phyloP scores from a whole-genome alignment of 73 alveolate species.

The Effrenium voratum region DNA sequence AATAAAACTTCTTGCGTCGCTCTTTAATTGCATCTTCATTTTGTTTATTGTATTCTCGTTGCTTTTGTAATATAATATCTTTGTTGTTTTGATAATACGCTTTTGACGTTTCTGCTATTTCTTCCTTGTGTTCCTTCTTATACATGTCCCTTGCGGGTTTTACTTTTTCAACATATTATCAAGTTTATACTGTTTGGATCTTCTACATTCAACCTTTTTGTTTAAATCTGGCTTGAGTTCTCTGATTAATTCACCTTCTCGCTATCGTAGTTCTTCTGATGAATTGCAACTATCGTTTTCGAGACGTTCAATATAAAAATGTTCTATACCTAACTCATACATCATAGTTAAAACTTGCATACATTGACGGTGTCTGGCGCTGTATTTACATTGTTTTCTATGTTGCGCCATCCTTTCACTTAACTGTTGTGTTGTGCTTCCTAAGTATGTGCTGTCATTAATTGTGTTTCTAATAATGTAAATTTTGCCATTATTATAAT shows the following conservation, averaged over 20 bases:
- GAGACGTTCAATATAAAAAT: background rate
- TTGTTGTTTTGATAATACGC: background rate
- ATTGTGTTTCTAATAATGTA: background rate
- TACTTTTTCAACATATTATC: no score
- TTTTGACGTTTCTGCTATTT: no score
- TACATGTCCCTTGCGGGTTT: no score
- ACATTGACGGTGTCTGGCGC: background rate
- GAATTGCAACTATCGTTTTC: background rate
- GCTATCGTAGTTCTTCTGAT: background rate
- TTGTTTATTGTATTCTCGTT: background rate
- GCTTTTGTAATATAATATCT: background rate
- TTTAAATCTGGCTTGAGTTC: background rate
- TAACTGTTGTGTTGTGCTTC: background rate
- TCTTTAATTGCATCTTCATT: background rate
- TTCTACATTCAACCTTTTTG: background rate
- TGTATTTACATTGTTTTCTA: background rate
- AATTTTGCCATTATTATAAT: background rate
- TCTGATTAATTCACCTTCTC: background rate
- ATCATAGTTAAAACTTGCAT: background rate
- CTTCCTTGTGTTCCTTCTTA: no score
- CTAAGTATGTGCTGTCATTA: background rate
- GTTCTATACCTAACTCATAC: background rate
- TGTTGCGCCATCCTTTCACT: constrained; percentile 22
- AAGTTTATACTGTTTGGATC: background rate
- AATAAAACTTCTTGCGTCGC: background rate